Evolutionary conservation across 768 basidiomycete species (phyloP).

Genomic region (Cyathus striatus): DNA sequence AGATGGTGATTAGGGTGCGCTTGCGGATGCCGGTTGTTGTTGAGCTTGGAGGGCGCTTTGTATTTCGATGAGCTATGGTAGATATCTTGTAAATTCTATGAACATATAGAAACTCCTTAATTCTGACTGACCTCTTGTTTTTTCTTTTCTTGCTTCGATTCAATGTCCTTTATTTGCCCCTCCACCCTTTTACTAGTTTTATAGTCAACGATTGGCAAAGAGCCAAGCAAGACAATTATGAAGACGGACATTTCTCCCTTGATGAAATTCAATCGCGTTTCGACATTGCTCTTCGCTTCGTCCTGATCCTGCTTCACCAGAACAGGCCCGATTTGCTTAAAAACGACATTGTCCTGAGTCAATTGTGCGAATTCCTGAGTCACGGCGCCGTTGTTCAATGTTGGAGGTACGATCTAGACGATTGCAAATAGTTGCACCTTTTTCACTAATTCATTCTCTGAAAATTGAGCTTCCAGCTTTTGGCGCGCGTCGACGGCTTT

Average conservation of each 20-base stretch:
- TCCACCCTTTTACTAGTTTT: constrained; percentile 65
- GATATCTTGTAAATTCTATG: constrained; percentile 7
- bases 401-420: neutral
- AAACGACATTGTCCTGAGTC: constrained; percentile 73
- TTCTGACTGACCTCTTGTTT: constrained; percentile 62
- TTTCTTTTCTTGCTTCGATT: constrained; percentile 73
- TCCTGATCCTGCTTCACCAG: constrained; percentile 84
- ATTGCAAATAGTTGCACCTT: constrained; percentile 45
- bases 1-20: neutral
- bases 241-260: constrained; percentile 73
- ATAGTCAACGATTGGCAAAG: neutral
- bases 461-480: constrained; percentile 82
- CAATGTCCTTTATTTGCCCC: constrained; percentile 72
- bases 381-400: constrained; percentile 1
- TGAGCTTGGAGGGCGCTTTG: constrained; percentile 46
- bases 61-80: constrained; percentile 56
- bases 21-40: constrained; percentile 13
- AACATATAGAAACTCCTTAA: constrained; percentile 6
- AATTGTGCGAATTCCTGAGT: constrained; percentile 77
- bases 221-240: neutral
- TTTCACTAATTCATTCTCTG: constrained; percentile 89
- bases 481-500: constrained; percentile 76
- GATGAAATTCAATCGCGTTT: constrained; percentile 89
- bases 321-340: constrained; percentile 88
- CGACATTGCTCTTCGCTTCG: constrained; percentile 85